Evolutionary conservation across 352 stramenopile species (phyloP).

Genomic region (Elongisporangium prolatum): DNA sequence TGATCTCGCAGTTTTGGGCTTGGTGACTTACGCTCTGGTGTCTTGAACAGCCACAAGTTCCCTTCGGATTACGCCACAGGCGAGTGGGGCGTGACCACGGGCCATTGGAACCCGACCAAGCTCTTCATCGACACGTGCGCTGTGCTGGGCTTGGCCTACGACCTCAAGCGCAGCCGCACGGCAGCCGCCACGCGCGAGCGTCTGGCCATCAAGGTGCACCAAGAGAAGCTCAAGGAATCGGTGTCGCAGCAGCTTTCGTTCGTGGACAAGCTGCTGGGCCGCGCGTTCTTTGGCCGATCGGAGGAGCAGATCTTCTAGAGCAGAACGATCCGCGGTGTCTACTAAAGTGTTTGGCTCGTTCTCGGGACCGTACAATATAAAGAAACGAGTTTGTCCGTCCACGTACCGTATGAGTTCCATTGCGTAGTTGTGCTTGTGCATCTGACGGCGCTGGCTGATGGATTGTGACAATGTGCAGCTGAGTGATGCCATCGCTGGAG

Average conservation of each 20-base stretch:
- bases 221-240: constrained; percentile 52
- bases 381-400: background rate
- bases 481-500: background rate
- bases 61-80: constrained; percentile 97
- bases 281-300: constrained; percentile 76
- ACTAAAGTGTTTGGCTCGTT: background rate
- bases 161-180: constrained; percentile 93
- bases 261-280: constrained; percentile 51
- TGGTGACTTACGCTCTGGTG: constrained; percentile 6
- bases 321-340: background rate
- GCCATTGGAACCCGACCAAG: constrained; percentile 98
- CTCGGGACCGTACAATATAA: background rate
- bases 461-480: background rate
- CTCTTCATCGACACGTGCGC: constrained; percentile 95
- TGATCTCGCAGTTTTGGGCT: background rate
- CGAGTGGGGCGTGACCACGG: constrained; percentile 93
- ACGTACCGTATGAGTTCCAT: background rate
- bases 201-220: constrained; percentile 55
- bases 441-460: background rate
- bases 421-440: background rate
- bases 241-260: constrained; percentile 43
- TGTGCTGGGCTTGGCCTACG: constrained; percentile 90
- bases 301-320: constrained; percentile 75
- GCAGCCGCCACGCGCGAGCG: constrained; percentile 61
- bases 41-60: constrained; percentile 92